Percentiles rank a stretch among this genome's conserved stretches.
These are phyloP conservation scores for Apostasia shenzhenica DNA, from an alignment of 106 monocot species.

Conservation along the genomic window DNA sequence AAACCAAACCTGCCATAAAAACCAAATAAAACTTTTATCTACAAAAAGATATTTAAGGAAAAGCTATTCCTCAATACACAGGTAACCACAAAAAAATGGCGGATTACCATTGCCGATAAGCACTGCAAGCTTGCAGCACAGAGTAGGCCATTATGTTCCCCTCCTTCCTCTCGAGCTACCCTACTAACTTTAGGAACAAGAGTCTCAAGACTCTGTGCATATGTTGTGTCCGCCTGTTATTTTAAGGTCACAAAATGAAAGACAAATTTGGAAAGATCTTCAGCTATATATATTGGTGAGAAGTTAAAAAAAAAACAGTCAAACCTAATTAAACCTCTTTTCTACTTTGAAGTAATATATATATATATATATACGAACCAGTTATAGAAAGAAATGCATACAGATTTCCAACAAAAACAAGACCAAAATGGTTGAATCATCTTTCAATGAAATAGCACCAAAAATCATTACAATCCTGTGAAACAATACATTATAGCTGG, in stretches of 20 bases:
- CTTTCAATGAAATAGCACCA: no score
- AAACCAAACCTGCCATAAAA: slow-evolving; percentile 76
- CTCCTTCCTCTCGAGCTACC: slow-evolving; percentile 38
- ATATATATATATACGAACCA: no score
- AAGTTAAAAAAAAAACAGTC: no score
- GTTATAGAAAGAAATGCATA: no score
- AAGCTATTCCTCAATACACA: neutral
- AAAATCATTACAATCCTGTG: no score
- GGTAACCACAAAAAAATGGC: neutral
- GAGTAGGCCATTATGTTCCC: slow-evolving; percentile 25
- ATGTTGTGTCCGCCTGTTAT: slow-evolving; percentile 74
- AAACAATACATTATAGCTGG: no score
- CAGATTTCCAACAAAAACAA: no score
- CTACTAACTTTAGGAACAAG: slow-evolving; percentile 47
- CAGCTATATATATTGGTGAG: no score
- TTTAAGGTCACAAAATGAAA: neutral
- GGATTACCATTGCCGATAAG: slow-evolving; percentile 23
- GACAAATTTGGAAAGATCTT: no score
- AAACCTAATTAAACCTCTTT: no score
- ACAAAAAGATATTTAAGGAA: neutral
- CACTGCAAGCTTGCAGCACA: slow-evolving; percentile 75
- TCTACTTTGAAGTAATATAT: no score
- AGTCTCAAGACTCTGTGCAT: slow-evolving; percentile 65
- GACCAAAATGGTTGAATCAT: no score
- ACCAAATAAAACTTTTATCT: neutral